Base-by-base conservation (phyloP, 1,284 basidiomycete genomes). In the Pisolithus thermaeus region DNA sequence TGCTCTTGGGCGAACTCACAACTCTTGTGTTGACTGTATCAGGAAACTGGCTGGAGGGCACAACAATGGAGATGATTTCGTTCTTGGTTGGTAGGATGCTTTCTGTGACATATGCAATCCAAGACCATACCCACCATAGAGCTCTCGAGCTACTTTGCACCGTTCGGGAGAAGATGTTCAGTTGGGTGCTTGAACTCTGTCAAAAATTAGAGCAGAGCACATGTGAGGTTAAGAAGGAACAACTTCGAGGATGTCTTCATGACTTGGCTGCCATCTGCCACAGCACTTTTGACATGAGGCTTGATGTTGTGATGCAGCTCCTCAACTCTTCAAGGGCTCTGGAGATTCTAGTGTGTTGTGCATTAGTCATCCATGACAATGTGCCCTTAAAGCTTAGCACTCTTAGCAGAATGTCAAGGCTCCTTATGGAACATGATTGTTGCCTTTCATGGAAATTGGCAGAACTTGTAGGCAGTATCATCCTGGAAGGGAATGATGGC, bases 1-100 rank as follows among this genome's bases (percentile, higher is more conserved):
- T 59, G 0, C 55, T 78, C 0, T 39, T 80, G 0, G 39, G 30
- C 6, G 71, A 73, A 38, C 57, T 73, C 8, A 53, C 61, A n/a
- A 50, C 47, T 6, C 56, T 74, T 1, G 39, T 73, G 2, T 40
- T 25, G 4, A 58, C 59, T n/a, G 57, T 76, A 6, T 52, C 65
- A 50, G 65, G 50, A 1, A 79, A 74, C 55, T 79, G 78, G 78
- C 55, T 69, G 35, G 69, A 78, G 51, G 61, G 57, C 0, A 59
- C 64, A 28, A 67, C 72, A 0, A 67, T 74, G 44, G 59, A 62
- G 27, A 73, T 63, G 0, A 63, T 76, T n/a, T 63, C 70, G 41
- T 56, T 65, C 23, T 53, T 79, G 1, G 54, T 57, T 1, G 52
- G n/a, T n/a, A n/a, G n/a, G n/a, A n/a, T n/a, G n/a, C n/a, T n/a